Evolutionary conservation across 495 filamentous ascomycete genomes (phyloP).

Genomic region (Thozetella sp.): DNA sequence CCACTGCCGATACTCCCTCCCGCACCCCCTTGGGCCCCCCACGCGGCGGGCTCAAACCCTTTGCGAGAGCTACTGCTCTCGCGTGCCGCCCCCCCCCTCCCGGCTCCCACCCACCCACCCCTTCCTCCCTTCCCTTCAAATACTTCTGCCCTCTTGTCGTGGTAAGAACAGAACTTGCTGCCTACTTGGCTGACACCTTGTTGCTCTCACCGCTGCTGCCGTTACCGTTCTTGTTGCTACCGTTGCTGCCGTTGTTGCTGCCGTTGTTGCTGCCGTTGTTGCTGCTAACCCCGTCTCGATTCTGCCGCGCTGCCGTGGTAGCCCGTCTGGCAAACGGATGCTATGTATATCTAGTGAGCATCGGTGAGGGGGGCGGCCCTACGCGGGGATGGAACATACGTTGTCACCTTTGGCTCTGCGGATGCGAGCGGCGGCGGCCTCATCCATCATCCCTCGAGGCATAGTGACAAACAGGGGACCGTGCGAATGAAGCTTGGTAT

Average conservation of each 20-base stretch:
- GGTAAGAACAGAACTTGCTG: too few species aligned
- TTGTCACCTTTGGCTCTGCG: slow-evolving; percentile 37
- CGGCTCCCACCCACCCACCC: too few species aligned
- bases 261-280: slow-evolving; percentile 10
- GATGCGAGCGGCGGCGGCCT: slow-evolving; percentile 45
- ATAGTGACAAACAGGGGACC: too few species aligned
- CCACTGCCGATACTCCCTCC: too few species aligned
- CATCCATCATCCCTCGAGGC: slow-evolving; percentile 44
- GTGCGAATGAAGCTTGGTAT: too few species aligned
- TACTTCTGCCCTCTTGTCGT: background rate
- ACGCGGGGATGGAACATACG: slow-evolving; percentile 14
- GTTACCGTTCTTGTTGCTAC: slow-evolving; percentile 6
- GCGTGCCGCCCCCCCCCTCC: too few species aligned
- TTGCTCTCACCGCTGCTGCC: slow-evolving; percentile 5
- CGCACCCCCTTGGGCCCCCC: too few species aligned
- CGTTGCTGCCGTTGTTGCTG: slow-evolving; percentile 5
- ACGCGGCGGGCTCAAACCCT: too few species aligned
- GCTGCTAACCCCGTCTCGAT: slow-evolving; percentile 20
- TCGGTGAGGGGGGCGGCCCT: background rate
- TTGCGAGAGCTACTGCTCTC: too few species aligned
- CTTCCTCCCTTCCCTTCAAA: background rate
- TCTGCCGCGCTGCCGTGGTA: slow-evolving; percentile 37
- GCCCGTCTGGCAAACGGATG: slow-evolving; percentile 44
- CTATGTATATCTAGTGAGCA: slow-evolving; percentile 24
- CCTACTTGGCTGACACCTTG: too few species aligned